Evolutionary conservation across 164 flowering plant species (phyloP), one percentile per base, ranked within the genome.

Genomic region (Magnolia kwangsiensis): DNA sequence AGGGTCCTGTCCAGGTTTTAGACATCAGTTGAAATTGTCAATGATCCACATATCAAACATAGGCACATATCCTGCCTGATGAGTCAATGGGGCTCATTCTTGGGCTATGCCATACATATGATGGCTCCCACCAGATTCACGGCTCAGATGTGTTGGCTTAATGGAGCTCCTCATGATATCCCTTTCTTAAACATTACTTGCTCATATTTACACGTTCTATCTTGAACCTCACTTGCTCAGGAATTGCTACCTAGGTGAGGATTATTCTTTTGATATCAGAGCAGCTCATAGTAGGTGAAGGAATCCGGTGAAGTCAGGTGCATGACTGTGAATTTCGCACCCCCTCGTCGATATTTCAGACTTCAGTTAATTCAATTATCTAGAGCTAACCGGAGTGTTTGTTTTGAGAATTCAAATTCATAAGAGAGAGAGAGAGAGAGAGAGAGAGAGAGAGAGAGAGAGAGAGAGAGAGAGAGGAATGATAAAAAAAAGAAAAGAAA

Each of bases 241-340:
- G 94, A 82, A 88, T 93, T 87, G 92, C 91, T 81, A 82, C 95
- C 75, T 90, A 91, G 93, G 87, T 86, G 79, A 73, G 77, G 69
- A 71, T 29, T 19, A 68, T 77, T 78, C 76, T 77, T 81, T 84
- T 76, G 80, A 83, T 75, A 72, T 78, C 74, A 66, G 80, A 59
- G 78, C 45, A 37, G 45, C 76, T 84, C 78, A 81, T 79, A 79
- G 78, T 87, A 89, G 92, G 81, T 77, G 86, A 83, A 85, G 84
- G 78, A 81, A 79, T 78, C 78, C 75, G 79, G 69, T 73, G 74
- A 81, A 75, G 80, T 75, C 80, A 84, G 80, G 78, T 85, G 83
- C 78, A 81, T 74, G 80, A 72, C 80, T 83, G 85, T 82, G 85
- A 82, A 79, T 83, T 85, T 78, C 78, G 74, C 82, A 78, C 78